Evolutionary conservation across 2,329 filamentous ascomycete genomes (phyloP).

Genomic region (Colletotrichum echinochloae): DNA sequence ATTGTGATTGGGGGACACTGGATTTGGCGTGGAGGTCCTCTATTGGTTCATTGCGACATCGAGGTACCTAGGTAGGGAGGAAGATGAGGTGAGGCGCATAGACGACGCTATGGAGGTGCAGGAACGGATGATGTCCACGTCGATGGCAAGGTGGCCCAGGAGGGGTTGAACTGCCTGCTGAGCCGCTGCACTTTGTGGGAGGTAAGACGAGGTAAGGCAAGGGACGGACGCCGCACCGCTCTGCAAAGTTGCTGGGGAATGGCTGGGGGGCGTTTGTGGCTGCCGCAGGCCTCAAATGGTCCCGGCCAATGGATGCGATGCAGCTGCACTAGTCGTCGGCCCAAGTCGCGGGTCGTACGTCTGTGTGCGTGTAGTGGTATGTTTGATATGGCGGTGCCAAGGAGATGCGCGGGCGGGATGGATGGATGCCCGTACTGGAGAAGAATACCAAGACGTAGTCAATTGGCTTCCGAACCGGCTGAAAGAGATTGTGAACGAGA

Average conservation of each 20-base stretch:
- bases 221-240: background rate
- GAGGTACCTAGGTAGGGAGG: too few relatives aligned
- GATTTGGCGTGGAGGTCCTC: slow-evolving; percentile 48
- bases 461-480: background rate
- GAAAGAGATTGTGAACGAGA: background rate
- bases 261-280: too few relatives aligned
- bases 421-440: slow-evolving; percentile 1
- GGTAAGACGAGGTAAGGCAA: background rate
- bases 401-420: background rate
- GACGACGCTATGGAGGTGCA: slow-evolving; percentile 27
- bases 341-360: background rate
- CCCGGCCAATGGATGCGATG: background rate
- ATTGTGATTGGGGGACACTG: slow-evolving; percentile 40
- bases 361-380: too few relatives aligned
- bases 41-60: slow-evolving; percentile 46
- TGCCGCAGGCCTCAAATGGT: slow-evolving; percentile 3
- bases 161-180: background rate
- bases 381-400: slow-evolving; percentile 4
- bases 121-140: slow-evolving; percentile 19
- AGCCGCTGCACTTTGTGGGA: background rate
- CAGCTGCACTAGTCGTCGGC: background rate
- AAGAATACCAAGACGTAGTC: background rate
- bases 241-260: background rate
- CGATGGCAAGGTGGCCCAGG: slow-evolving; percentile 8
- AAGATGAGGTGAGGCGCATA: slow-evolving; percentile 31